Base-by-base conservation (phyloP, 306 rosid species). In the Dalbergia cultrata region DNA sequence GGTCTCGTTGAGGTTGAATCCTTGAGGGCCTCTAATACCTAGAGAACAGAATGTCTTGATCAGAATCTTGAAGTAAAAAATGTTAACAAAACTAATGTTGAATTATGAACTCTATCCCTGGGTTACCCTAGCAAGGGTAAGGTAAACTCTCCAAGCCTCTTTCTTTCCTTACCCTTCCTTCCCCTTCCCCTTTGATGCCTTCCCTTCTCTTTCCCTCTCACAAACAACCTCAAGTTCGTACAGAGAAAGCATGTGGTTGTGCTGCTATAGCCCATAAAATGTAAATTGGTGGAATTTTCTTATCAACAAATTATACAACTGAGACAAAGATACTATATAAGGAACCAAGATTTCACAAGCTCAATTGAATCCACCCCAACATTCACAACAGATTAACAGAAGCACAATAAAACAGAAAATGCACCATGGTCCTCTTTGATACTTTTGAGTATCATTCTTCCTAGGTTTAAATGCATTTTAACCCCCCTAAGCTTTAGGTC, bases 1-100 rank as follows among this genome's bases (percentile, higher is more conserved):
- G 99, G 97, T 78, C 97, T 96, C 12, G 97, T 93, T 59, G 99
- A 92, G n/a, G 99, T 96, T 76, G 99, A 93, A 80, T 70, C 89
- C 87, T 89, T 96, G 60, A 96, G 90, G 74, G 99, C 97, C 78
- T 93, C 99, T 75, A 96, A 76, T 34, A 96, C 98, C 99, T 96
- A 79, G 74, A 80, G 59, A 77, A 67, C 22, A 78, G 31, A 67
- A 71, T 47, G 76, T 72, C 76, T 53, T 77, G 44, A 80, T 67
- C 64, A 77, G 82, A 82, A 74, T 75, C 26, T 79, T 50, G 26
- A 45, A 74, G 70, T 26, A 81, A 61, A 80, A 67, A 37, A 70
- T 16, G 21, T 58, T 17, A 18, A 22, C 70, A 44, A n/a, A 67
- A 70, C 60, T 5, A 19, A 8, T 49, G 17, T 50, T 13, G n/a